phyloP scores from a whole-genome alignment of 306 rosid species.

The Citrullus amarus region DNA sequence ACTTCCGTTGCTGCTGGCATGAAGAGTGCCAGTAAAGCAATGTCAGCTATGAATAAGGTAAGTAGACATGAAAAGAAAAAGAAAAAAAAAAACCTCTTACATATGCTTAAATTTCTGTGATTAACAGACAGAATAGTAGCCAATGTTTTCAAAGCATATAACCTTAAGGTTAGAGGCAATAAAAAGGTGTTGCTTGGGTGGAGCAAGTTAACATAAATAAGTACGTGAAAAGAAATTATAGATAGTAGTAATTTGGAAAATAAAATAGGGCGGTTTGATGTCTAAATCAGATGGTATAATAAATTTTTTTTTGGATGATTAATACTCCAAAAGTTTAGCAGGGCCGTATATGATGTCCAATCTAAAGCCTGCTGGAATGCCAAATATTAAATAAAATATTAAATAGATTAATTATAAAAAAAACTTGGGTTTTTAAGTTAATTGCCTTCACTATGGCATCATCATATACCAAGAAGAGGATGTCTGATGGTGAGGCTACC shows the following conservation, averaged over 20 bases:
- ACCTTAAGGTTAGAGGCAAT: background rate
- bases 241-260: background rate
- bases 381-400: no score
- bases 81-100: background rate
- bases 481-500: background rate
- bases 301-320: no score
- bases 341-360: no score
- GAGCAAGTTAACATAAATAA: background rate
- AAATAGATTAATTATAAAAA: no score
- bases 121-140: background rate
- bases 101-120: background rate
- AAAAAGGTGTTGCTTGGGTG: background rate
- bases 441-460: no score
- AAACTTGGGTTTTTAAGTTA: no score
- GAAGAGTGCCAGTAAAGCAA: slow-evolving; percentile 87
- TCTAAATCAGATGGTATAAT: no score
- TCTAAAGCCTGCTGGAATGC: no score
- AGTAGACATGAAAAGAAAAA: background rate
- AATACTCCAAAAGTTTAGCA: no score
- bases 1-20: slow-evolving; percentile 91
- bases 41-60: slow-evolving; percentile 91
- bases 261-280: no score
- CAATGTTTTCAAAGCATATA: background rate
- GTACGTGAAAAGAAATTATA: background rate
- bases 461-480: background rate